Evolutionary conservation across 129 eudicot species (phyloP), one percentile per base, ranked within the genome.

Genomic region (Solidago caesia): DNA sequence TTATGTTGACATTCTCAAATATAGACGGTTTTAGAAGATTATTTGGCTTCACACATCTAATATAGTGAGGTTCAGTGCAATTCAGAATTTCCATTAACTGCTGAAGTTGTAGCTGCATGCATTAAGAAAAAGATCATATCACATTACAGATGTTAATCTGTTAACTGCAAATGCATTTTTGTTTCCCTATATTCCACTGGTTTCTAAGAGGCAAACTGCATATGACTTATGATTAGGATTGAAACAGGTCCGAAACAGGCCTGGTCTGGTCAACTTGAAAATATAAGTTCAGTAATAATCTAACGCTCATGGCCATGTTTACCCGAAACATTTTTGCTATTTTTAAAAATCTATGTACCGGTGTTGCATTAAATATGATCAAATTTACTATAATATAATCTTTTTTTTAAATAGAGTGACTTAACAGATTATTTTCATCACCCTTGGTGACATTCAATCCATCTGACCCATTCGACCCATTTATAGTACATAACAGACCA

Each of bases 1-100:
- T 71, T 63, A 94, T 69, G 75, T 90, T 94, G 83, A 79, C 87
- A 82, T 90, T 90, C 89, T 94, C 99, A 84, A 94, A 94, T 6
- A 94, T 57, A 68, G 87, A 84, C 74, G 98, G 98, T 73, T 91
- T 94, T 52, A 90, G 97, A 67, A 72, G 82, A 87, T 94, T 94
- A 78, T 94, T 94, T 61, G 98, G 98, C 84, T 94, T 94, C 85
- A 94, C 97, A 73, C 98, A 94, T 91, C 98, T 87, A 75, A 94
- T 87, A 71, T 90, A 94, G 75, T 94, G 98, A 8, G 98, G 97
- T 74, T 90, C 85, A 75, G 99, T 94, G 64, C 91, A 88, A 79
- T 85, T 94, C 25, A 94, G 85, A 45, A 91, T 94, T 39, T 94
- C 99, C 99, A 94, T 94, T 79, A 94, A 81, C 74, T 85, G 91